Base-by-base conservation (phyloP, 2,329 filamentous ascomycete species). In the Neopestalotiopsis sp. region DNA sequence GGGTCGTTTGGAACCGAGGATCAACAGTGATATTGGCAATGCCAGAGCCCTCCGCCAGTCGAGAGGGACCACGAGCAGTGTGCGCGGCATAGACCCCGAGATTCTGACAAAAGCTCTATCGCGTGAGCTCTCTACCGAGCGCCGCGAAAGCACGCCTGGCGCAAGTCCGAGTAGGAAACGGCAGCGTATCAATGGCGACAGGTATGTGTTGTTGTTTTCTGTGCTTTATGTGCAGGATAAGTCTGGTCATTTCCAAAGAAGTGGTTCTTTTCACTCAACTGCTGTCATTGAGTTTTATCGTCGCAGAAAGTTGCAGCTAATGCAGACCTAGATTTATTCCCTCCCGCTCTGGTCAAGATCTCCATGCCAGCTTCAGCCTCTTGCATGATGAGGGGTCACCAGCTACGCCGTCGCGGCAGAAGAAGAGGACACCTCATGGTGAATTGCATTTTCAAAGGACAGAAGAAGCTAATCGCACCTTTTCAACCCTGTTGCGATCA, bases 401-500 rank as follows among this genome's bases (percentile, higher is more conserved):
- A 24, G 93, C 95, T 13, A 97, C 95, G 1, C 94, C 95, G 1
- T 95, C 94, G 4, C 93, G 91, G 78, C 89, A 92, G 69, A 94
- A 94, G 82, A 95, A 93, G 83, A 91, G 95, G 58, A 91, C 92
- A 28, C 93, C 94, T 10, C 93, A 97, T 78, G 93, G 93, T 66
- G 96, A 98, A 80, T 88, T 98, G 71, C 92, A 98, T 79, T 98
- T 97, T 73, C 96, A 99, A 79, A 95, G 91, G 81, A 96, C 93
- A 64, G 95, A 98, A 82, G 94, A 98, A 86, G 96, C 96, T 62
- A 98, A 99, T 76, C 89, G 93, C 69, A 98, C 94, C 24, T 99
- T 95, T 80, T 97, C 94, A 34, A 92, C 91, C 24, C 84, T 99
- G 6, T 85, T 99, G 68, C 92, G 96, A 68, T 92, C 94, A 66